Percentiles rank a stretch among this genome's conserved stretches.
phyloP scores from a whole-genome alignment of 2,329 filamentous ascomycete species.

The Stagonosporopsis cucurbitacearum region DNA sequence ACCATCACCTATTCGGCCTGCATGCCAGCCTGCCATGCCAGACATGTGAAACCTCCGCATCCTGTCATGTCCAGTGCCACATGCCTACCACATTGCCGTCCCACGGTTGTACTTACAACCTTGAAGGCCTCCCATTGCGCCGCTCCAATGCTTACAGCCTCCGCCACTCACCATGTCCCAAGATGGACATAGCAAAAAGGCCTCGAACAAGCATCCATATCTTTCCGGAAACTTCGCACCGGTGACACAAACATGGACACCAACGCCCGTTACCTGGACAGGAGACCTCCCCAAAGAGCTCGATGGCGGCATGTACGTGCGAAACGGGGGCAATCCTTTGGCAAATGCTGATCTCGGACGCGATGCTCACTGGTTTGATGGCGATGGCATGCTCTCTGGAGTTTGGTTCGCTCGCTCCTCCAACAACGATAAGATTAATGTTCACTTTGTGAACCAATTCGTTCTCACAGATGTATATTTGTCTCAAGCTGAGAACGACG shows the following conservation, averaged over 20 bases:
- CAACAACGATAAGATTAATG: constrained; percentile 54
- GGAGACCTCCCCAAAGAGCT: constrained; percentile 70
- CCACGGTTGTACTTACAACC: background rate
- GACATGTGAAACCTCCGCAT: constrained; percentile 15
- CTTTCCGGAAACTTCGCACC: constrained; percentile 74
- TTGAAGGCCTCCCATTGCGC: background rate
- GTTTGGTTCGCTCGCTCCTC: constrained; percentile 62
- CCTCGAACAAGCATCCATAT: constrained; percentile 55
- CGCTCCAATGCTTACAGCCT: constrained; percentile 22
- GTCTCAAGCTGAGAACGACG: constrained; percentile 57
- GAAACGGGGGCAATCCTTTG: constrained; percentile 74
- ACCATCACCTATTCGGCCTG: constrained; percentile 1
- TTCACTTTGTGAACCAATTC: constrained; percentile 73
- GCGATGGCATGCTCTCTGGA: constrained; percentile 75
- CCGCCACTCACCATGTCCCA: constrained; percentile 31
- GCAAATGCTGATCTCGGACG: constrained; percentile 65
- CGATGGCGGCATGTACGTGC: constrained; percentile 72
- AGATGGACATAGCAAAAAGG: constrained; percentile 26
- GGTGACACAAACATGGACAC: constrained; percentile 60
- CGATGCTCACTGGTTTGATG: constrained; percentile 77
- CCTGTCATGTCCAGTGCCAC: constrained; percentile 13
- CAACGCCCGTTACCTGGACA: constrained; percentile 64
- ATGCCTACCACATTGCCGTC: background rate
- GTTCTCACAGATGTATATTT: constrained; percentile 71
- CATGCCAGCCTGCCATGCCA: constrained; percentile 7